These are phyloP conservation scores for Penicillium atrosanguineum DNA, from an alignment of 495 filamentous ascomycete species.

Conservation along the genomic window DNA sequence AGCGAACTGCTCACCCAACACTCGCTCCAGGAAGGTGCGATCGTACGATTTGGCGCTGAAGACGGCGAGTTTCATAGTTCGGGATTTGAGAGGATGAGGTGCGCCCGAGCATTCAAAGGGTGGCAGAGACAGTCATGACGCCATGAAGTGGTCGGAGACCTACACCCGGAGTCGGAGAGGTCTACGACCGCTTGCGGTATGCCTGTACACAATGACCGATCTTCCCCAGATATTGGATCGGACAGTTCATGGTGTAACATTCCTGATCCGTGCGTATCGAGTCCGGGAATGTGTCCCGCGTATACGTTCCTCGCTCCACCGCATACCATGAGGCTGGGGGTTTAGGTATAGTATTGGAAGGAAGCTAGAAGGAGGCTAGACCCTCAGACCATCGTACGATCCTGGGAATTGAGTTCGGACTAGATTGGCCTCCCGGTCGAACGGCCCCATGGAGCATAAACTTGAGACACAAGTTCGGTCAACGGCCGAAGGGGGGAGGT, in stretches of 20 bases:
- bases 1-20: conserved; percentile 20
- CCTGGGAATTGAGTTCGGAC: background rate
- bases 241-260: background rate
- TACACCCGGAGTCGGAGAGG: background rate
- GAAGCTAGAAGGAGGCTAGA: no score
- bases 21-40: conserved; percentile 44
- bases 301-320: background rate
- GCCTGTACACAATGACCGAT: background rate
- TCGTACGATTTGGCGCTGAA: conserved; percentile 65
- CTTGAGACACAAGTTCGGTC: background rate
- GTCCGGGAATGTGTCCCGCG: background rate
- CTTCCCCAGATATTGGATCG: conserved; percentile 10
- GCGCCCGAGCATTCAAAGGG: background rate
- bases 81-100: background rate
- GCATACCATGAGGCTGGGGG: no score
- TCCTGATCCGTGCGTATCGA: conserved; percentile 1
- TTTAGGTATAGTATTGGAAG: no score
- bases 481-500: background rate
- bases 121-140: conserved; percentile 7
- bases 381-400: no score
- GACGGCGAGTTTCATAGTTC: conserved; percentile 54
- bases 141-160: background rate
- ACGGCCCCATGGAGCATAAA: background rate
- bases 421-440: background rate
- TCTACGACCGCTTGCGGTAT: background rate